Evolutionary conservation across 768 basidiomycete species (phyloP), one percentile per base, ranked within the genome.

Genomic region (Suillus discolor): DNA sequence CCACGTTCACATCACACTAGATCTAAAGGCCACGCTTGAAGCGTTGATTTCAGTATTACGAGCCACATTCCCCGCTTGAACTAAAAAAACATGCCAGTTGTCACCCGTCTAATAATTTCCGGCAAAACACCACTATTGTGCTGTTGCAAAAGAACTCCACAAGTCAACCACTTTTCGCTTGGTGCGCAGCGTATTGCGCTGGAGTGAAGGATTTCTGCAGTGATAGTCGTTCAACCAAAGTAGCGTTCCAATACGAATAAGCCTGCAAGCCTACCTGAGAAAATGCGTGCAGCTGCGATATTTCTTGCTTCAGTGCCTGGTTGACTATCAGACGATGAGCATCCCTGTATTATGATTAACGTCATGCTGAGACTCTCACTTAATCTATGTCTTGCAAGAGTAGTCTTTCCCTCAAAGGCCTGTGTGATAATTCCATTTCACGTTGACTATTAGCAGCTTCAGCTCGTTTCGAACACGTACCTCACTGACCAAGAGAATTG

Each of bases 271-370:
- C 62, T 69, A 93, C 93, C 87, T 95, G 93, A 16, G 93, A 93
- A 77, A 95, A 95, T 6, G 93, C 93, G 70, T 95, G 93, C 84
- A 95, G 89, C 64, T 89, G 85, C 0, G 89, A 81, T 64, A 95
- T 93, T 70, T 93, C 82, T 2, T 78, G 79, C 78, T 91, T 94
- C 71, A 95, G 74, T 11, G 89, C 72, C 28, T 92, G 89, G 71
- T 94, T 94, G 65, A 95, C 93, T 94, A 66, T 4, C 20, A 34
- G 57, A 9, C 53, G 47, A 62, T 61, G 25, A 45, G 62, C 55
- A 64, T 68, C 69, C 68, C 51, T 63, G 47, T 59, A 63, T 55
- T 3, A n/a, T 55, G 31, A 55, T 61, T 15, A 18, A 41, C 20
- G n/a, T n/a, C 25, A 20, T 20, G 11, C 18, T 2, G 41, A 60